Evolutionary conservation across 1,284 basidiomycete species (phyloP).

Genomic region (Ustilago lituana): DNA sequence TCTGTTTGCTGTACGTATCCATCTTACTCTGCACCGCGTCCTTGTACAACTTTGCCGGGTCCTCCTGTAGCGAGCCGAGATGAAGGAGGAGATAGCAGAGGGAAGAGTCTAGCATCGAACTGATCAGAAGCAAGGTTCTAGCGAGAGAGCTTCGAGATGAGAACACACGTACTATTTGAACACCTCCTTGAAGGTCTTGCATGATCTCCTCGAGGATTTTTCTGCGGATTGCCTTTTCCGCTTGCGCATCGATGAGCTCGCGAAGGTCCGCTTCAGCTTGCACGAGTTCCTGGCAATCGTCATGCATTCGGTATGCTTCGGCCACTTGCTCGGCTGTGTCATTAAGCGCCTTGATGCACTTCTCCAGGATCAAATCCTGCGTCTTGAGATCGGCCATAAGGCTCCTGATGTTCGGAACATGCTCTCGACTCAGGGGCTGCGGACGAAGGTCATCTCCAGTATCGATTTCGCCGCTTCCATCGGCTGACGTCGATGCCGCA

Average conservation of each 20-base stretch:
- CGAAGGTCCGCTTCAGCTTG: constrained; percentile 42
- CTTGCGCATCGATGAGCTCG: constrained; percentile 54
- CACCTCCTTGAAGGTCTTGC: constrained; percentile 26
- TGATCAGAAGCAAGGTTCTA: background rate
- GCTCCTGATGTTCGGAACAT: constrained; percentile 26
- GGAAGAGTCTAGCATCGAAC: too few relatives aligned
- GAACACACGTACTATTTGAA: constrained; percentile 20
- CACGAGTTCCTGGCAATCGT: constrained; percentile 26
- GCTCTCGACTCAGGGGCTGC: constrained; percentile 21
- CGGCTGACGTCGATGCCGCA: background rate
- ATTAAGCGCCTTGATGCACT: constrained; percentile 36
- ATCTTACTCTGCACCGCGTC: constrained; percentile 12
- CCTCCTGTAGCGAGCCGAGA: background rate
- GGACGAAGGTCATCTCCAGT: constrained; percentile 18
- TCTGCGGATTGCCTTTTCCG: constrained; percentile 37
- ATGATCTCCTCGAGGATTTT: constrained; percentile 37
- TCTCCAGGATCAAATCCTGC: constrained; percentile 11
- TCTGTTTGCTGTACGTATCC: constrained; percentile 42
- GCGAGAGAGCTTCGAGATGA: background rate
- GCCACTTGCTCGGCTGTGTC: constrained; percentile 42
- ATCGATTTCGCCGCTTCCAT: background rate
- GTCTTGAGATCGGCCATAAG: constrained; percentile 28
- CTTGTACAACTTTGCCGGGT: constrained; percentile 33
- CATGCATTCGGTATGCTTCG: constrained; percentile 22
- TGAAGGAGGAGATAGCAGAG: too few relatives aligned